phyloP scores from a whole-genome alignment of 768 basidiomycete genomes.

The Piloderma croceum region DNA sequence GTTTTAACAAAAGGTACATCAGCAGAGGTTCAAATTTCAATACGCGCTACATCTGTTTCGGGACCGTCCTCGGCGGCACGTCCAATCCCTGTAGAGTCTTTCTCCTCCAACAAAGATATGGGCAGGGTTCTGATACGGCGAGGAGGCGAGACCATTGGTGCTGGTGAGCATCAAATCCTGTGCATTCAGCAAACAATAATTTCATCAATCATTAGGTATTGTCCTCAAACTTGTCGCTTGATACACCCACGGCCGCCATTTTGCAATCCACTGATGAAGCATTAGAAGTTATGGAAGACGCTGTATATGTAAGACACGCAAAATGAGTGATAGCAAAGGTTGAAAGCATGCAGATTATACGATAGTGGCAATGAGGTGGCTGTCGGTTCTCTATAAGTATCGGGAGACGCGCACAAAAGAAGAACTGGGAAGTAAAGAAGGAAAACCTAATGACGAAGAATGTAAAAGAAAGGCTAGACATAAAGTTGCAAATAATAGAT shows the following conservation, averaged over 20 bases:
- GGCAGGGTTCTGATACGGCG: constrained; percentile 83
- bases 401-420: background rate
- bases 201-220: constrained; percentile 32
- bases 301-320: too few relatives aligned
- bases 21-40: constrained; percentile 78
- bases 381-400: too few relatives aligned
- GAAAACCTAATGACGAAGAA: too few relatives aligned
- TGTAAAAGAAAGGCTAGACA: background rate
- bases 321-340: too few relatives aligned
- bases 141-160: constrained; percentile 90
- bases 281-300: too few relatives aligned
- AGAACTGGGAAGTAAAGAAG: background rate
- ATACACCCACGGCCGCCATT: too few relatives aligned
- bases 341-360: too few relatives aligned
- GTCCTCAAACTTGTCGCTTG: constrained; percentile 35
- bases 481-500: background rate
- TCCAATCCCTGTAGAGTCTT: constrained; percentile 82
- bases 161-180: constrained; percentile 45
- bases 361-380: too few relatives aligned
- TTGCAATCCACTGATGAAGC: too few relatives aligned
- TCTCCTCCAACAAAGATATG: constrained; percentile 90
- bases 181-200: too few relatives aligned
- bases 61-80: constrained; percentile 40
- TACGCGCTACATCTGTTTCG: constrained; percentile 54
- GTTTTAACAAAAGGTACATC: constrained; percentile 81